These are phyloP conservation scores for Quercus variabilis DNA, from an alignment of 306 rosid genomes.

Conservation along the genomic window DNA sequence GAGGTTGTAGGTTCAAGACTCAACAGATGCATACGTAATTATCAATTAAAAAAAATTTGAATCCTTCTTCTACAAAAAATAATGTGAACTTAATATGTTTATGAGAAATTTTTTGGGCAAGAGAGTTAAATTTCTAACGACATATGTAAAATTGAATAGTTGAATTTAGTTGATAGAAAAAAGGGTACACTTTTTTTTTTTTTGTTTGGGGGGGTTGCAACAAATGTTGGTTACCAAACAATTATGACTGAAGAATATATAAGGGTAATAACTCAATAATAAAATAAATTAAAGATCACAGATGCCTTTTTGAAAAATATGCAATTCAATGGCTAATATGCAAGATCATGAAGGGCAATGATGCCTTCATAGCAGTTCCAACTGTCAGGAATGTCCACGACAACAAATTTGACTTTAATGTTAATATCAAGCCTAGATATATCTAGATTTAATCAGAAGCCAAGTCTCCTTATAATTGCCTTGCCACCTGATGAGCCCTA, in stretches of 20 bases:
- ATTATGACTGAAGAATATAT: not conserved
- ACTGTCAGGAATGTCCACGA: not conserved
- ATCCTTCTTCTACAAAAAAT: too few relatives aligned
- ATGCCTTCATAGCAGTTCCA: not conserved
- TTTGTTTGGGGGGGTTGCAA: not conserved
- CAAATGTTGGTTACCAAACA: not conserved
- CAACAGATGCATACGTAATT: too few relatives aligned
- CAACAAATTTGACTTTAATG: not conserved
- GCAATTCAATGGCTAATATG: not conserved
- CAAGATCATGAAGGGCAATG: not conserved
- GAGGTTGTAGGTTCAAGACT: too few relatives aligned
- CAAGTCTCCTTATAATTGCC: not conserved
- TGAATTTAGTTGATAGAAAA: not conserved
- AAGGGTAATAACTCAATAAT: not conserved
- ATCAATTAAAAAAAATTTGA: too few relatives aligned
- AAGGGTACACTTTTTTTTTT: not conserved
- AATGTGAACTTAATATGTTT: not conserved
- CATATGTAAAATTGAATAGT: not conserved
- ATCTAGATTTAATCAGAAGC: not conserved
- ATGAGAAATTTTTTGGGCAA: not conserved
- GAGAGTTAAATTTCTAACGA: not conserved
- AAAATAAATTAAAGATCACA: not conserved
- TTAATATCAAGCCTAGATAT: not conserved
- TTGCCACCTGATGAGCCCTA: not conserved
- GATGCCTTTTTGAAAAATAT: not conserved